Evolutionary conservation across 2,329 filamentous ascomycete genomes (phyloP), one percentile per base, ranked within the genome.

Genomic region (Macrophomina pseudophaseolina): DNA sequence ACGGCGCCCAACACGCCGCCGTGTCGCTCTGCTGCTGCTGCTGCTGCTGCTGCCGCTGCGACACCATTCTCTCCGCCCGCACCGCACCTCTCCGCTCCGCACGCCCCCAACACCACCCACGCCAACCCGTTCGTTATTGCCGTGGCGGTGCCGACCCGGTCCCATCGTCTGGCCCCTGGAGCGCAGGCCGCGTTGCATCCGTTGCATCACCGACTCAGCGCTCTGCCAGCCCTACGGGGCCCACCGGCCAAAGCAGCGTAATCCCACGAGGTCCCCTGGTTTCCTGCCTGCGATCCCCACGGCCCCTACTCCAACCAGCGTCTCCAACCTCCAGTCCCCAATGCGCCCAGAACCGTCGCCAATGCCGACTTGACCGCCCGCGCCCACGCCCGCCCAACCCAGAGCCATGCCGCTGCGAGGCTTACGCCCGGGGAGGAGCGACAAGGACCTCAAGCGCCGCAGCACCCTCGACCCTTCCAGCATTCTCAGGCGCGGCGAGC

Each of bases 391-490:
- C 66, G 48, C 58, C 58, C 48, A 62, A 14, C 48, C 60, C 51
- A 73, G 71, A 73, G 76, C 74, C 72, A 80, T 80, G 78, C 76
- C 77, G 75, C 71, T 79, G 71, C 76, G 70, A 73, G 74, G 72
- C 65, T 72, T 78, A 71, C 76, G 77, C 67, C 72, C 76, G 44
- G 74, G 73, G 69, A 75, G 73, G 68, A 79, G 76, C 71, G 77
- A 80, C 64, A 75, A 74, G 70, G 77, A 80, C 70, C 76, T 80
- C 72, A 76, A 78, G 68, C 80, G 81, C 66, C 76, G 79, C 68
- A 82, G 80, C 70, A 80, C 80, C 64, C 74, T 81, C 71, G 79
- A 82, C 68, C 76, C 79, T 40, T 70, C 71, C 53, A 71, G 71
- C 69, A 70, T 80, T 68, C 77, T 79, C 74, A 76, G 69, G 68